phyloP scores from a whole-genome alignment of 2,329 filamentous ascomycete genomes.

The Sporothrix phasma region DNA sequence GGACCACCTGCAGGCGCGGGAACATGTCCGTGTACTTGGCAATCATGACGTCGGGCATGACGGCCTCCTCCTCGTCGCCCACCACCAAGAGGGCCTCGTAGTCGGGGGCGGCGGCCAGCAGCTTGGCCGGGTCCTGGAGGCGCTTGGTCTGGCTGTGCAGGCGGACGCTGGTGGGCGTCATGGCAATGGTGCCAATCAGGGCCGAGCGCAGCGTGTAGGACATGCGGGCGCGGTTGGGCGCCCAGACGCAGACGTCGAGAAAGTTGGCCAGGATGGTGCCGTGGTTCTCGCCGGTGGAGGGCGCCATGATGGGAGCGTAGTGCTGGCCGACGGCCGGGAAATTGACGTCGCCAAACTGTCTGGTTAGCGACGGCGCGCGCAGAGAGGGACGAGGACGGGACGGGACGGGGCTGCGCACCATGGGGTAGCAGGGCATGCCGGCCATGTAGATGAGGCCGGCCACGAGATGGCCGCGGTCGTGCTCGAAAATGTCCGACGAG shows the following conservation, averaged over 20 bases:
- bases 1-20: background rate
- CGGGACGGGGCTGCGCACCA: background rate
- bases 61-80: conserved; percentile 7
- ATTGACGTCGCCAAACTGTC: background rate
- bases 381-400: too few relatives aligned
- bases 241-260: conserved; percentile 8
- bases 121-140: conserved; percentile 2
- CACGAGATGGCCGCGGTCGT: background rate
- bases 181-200: background rate
- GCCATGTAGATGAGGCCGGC: conserved; percentile 8
- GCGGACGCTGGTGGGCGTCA: background rate
- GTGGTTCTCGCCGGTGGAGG: background rate
- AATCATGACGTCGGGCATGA: background rate
- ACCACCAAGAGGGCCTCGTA: conserved; percentile 5
- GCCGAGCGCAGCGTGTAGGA: conserved; percentile 7
- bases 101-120: background rate
- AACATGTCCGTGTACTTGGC: background rate
- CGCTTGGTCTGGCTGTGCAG: background rate
- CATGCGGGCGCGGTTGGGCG: conserved; percentile 7
- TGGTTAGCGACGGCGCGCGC: background rate
- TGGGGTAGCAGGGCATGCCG: background rate
- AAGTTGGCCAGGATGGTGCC: background rate
- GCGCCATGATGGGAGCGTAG: background rate
- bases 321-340: background rate
- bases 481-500: conserved; percentile 8